These are phyloP conservation scores for Zoysia japonica DNA, from an alignment of 176 grass and related monocot species.

Conservation along the genomic window DNA sequence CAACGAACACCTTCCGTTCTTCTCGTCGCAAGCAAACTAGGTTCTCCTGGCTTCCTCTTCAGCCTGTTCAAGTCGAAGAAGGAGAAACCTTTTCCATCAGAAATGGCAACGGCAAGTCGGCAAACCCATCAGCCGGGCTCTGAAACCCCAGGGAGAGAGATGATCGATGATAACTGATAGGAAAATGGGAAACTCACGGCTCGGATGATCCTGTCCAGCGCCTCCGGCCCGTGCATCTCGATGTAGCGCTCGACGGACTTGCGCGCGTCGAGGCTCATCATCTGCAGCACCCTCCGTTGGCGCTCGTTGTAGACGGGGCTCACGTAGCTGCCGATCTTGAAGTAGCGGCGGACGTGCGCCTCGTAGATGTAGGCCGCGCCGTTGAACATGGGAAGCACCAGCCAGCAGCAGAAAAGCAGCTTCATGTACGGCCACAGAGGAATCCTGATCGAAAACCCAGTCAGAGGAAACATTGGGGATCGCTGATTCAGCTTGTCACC, in stretches of 20 bases:
- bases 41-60: slow-evolving; percentile 49
- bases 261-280: slow-evolving; percentile 89
- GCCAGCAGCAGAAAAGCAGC: slow-evolving; percentile 85
- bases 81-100: slow-evolving; percentile 22
- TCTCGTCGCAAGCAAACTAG: slow-evolving; percentile 31
- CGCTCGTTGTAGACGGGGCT: slow-evolving; percentile 62
- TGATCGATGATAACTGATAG: background rate
- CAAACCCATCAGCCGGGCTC: background rate
- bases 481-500: background rate
- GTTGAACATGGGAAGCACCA: slow-evolving; percentile 96
- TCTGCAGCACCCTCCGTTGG: slow-evolving; percentile 77
- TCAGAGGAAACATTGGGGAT: background rate
- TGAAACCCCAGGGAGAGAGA: background rate
- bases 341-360: slow-evolving; percentile 68
- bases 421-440: slow-evolving; percentile 92
- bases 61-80: slow-evolving; percentile 49
- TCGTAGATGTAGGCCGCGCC: slow-evolving; percentile 96
- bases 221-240: slow-evolving; percentile 67
- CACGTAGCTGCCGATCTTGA: slow-evolving; percentile 82
- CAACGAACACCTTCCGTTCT: background rate
- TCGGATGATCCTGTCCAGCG: slow-evolving; percentile 75
- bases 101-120: background rate
- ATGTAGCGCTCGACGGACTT: slow-evolving; percentile 82
- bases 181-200: slow-evolving; percentile 43
- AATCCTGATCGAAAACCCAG: slow-evolving; percentile 45